Evolutionary conservation across 805 yeast species (phyloP).

Genomic region (Alloascoidea africana): DNA sequence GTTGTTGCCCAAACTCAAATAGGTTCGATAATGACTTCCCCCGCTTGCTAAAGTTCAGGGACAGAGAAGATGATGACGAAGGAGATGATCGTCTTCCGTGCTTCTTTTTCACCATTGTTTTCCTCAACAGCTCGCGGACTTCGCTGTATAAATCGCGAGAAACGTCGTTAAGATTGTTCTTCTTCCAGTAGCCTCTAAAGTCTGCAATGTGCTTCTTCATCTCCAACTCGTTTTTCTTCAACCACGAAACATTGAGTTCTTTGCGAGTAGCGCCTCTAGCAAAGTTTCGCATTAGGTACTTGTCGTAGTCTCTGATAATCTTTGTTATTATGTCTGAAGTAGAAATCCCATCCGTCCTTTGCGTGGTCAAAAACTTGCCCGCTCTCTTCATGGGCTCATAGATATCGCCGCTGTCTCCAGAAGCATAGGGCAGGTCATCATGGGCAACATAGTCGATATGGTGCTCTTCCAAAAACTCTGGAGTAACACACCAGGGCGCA

Average conservation of each 20-base stretch:
- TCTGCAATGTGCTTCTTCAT: conserved; percentile 65
- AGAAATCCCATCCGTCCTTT: conserved; percentile 74
- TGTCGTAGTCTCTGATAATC: conserved; percentile 73
- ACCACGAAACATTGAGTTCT: conserved; percentile 75
- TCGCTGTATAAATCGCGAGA: conserved; percentile 67
- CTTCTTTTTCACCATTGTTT: conserved; percentile 12
- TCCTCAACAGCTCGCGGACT: conserved; percentile 54
- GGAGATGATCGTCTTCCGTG: background rate
- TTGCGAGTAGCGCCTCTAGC: conserved; percentile 90
- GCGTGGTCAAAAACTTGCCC: conserved; percentile 72
- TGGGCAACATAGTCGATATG: conserved; percentile 76
- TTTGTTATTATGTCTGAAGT: conserved; percentile 77
- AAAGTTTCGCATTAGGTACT: conserved; percentile 73
- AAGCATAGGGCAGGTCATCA: conserved; percentile 73
- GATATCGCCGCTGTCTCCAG: conserved; percentile 62
- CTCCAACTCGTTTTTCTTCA: conserved; percentile 72
- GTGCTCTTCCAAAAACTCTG: conserved; percentile 50
- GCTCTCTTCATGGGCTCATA: conserved; percentile 64
- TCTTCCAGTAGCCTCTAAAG: conserved; percentile 60
- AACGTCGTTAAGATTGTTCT: conserved; percentile 49
- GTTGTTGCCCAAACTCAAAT: no score
- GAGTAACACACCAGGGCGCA: conserved; percentile 77
- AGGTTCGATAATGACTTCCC: no score
- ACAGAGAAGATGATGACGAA: background rate
- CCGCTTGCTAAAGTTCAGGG: no score